These are phyloP conservation scores for Dalbergia cochinchinensis DNA, from an alignment of 306 rosid genomes.

Conservation along the genomic window DNA sequence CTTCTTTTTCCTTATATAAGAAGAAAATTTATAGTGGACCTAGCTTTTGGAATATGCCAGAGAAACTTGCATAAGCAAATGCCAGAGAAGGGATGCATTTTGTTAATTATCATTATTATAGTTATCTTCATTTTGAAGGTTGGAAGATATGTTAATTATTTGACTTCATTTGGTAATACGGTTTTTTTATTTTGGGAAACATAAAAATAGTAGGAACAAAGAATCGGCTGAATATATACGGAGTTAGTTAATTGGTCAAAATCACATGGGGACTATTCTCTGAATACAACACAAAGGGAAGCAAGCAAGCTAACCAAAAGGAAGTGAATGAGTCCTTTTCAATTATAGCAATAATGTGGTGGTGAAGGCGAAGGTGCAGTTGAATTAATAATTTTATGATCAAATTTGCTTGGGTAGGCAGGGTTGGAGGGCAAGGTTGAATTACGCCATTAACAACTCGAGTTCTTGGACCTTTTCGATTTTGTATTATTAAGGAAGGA, in stretches of 20 bases:
- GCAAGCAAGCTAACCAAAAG: not conserved
- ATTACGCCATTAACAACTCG: constrained; percentile 29
- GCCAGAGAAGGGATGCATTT: constrained; percentile 32
- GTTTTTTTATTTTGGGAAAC: constrained; percentile 21
- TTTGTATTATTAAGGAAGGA: constrained; percentile 28
- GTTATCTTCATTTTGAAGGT: constrained; percentile 45
- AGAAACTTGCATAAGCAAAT: constrained; percentile 26
- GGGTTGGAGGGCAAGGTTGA: constrained; percentile 42
- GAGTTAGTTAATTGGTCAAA: constrained; percentile 44
- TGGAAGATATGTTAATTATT: constrained; percentile 31
- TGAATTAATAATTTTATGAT: constrained; percentile 25
- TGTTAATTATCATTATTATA: constrained; percentile 35
- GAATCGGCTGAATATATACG: constrained; percentile 18
- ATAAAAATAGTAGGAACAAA: not conserved
- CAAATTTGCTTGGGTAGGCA: constrained; percentile 45
- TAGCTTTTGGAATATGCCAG: constrained; percentile 31
- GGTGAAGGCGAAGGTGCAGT: constrained; percentile 15
- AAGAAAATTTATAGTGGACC: constrained; percentile 42
- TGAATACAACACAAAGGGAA: not conserved
- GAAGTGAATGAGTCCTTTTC: constrained; percentile 28
- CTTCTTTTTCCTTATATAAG: constrained; percentile 19
- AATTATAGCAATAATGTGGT: constrained; percentile 21
- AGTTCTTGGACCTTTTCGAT: constrained; percentile 19
- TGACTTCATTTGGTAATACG: not conserved
- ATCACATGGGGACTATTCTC: constrained; percentile 22